phyloP scores from a whole-genome alignment of 192 early-diverging fungal species.

The Rhizoclosmatium sp. region DNA sequence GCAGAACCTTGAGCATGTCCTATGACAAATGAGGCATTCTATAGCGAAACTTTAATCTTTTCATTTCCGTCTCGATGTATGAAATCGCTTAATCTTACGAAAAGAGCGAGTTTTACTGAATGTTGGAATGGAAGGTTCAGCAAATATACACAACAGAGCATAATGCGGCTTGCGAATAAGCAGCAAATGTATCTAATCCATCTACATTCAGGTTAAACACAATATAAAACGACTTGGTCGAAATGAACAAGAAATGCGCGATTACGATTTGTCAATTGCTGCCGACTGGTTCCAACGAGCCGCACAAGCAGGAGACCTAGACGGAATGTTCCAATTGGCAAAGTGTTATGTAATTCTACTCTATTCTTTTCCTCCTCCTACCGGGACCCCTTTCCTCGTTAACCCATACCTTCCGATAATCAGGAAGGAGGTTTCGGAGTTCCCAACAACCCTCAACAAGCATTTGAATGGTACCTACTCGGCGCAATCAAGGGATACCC shows the following conservation, averaged over 20 bases:
- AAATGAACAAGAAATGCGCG: not conserved
- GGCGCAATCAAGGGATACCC: constrained; percentile 36
- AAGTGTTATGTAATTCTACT: constrained; percentile 18
- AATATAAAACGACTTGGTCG: not conserved
- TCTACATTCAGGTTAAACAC: not conserved
- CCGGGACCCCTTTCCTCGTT: not conserved
- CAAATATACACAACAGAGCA: too few relatives aligned
- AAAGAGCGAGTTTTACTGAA: too few relatives aligned
- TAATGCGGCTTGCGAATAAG: not conserved
- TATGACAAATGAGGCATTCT: too few relatives aligned
- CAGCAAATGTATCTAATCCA: not conserved
- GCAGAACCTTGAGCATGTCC: too few relatives aligned
- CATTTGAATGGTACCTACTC: constrained; percentile 35
- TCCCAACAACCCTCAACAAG: constrained; percentile 11
- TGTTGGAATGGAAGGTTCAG: too few relatives aligned
- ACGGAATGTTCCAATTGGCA: constrained; percentile 27
- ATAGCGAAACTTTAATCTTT: too few relatives aligned
- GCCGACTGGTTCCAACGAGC: constrained; percentile 23
- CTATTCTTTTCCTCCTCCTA: not conserved
- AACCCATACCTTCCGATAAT: too few relatives aligned
- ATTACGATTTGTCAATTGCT: not conserved
- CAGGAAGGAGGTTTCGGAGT: constrained; percentile 38
- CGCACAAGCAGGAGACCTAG: constrained; percentile 8
- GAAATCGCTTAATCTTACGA: too few relatives aligned
- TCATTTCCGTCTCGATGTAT: too few relatives aligned